Evolutionary conservation across 2,329 filamentous ascomycete genomes (phyloP), one percentile per base, ranked within the genome.

Genomic region (Cladophialophora carrionii): DNA sequence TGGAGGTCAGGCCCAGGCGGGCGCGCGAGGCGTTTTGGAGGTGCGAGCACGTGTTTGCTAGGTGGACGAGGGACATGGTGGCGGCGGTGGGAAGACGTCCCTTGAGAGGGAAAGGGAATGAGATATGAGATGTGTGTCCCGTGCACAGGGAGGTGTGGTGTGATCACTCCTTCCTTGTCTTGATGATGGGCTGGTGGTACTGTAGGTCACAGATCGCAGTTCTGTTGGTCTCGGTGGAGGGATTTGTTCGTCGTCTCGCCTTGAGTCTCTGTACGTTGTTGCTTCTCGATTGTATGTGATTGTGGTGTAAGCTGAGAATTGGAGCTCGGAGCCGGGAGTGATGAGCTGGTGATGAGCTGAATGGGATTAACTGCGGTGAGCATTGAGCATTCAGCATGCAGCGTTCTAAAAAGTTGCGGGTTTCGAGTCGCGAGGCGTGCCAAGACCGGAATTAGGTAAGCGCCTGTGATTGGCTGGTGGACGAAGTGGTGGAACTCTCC

Each of bases 1-100:
- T 85, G 7, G 91, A 96, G 34, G 93, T 96, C 57, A 96, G 83
- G 71, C 89, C 90, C 0, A 97, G 87, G 1, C 89, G 88, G n/a
- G 90, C 91, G 73, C 88, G 88, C 63, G 90, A 90, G 71, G 90
- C 91, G 82, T 97, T 97, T 78, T 95, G 91, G 63, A 97, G 84
- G 81, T 96, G 92, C 71, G 92, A 92, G 84, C 91, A 96, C 79
- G 93, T 87, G 82, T 94, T 82, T 73, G 87, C 84, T 70, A 96
- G 85, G 78, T 89, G 87, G 75, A 85, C 82, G 79, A 96, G 85
- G 73, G 88, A 90, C 88, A 91, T 90, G 32, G 57, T 9, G 56
- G 20, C 26, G 26, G 29, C 20, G 41, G 12, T 34, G 52, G 6
- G 29, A 32, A 32, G 52, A n/a, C 6, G 20, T 9, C 43, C 17